Evolutionary conservation across 2,329 filamentous ascomycete species (phyloP).

Genomic region (Daldinia sp.): DNA sequence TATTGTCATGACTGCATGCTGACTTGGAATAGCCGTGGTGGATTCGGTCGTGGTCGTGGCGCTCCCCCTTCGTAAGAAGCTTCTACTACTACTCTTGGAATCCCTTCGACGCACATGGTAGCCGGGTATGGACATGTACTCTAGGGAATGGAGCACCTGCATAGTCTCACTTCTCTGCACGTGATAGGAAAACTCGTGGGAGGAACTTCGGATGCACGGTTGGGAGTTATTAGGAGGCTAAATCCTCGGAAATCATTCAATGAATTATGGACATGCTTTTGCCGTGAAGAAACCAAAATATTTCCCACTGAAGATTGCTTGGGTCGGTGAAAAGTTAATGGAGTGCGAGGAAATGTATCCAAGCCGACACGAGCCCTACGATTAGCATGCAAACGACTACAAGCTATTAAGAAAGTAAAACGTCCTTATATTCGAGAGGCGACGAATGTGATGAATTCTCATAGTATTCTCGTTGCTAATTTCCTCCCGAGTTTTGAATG

Average conservation of each 20-base stretch:
- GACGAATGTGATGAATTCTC: not conserved
- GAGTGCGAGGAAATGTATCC: conserved; percentile 10
- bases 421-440: not conserved
- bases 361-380: conserved; percentile 1
- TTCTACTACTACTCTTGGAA: conserved; percentile 52
- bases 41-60: conserved; percentile 87
- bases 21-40: conserved; percentile 72
- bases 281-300: conserved; percentile 41
- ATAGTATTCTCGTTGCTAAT: not conserved
- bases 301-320: conserved; percentile 15
- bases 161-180: conserved; percentile 58
- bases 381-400: not conserved
- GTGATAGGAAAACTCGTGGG: conserved; percentile 57
- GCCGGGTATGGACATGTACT: conserved; percentile 48
- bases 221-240: conserved; percentile 51
- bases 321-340: conserved; percentile 23
- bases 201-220: conserved; percentile 55
- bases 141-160: conserved; percentile 53
- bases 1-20: conserved; percentile 15
- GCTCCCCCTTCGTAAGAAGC: conserved; percentile 71
- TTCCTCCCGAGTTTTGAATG: not conserved
- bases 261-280: conserved; percentile 51
- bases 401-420: conserved; percentile 1
- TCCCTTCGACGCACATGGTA: conserved; percentile 47
- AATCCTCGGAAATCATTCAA: conserved; percentile 49